Base-by-base conservation (phyloP, 2,329 filamentous ascomycete genomes). In the Xylaria sp. region DNA sequence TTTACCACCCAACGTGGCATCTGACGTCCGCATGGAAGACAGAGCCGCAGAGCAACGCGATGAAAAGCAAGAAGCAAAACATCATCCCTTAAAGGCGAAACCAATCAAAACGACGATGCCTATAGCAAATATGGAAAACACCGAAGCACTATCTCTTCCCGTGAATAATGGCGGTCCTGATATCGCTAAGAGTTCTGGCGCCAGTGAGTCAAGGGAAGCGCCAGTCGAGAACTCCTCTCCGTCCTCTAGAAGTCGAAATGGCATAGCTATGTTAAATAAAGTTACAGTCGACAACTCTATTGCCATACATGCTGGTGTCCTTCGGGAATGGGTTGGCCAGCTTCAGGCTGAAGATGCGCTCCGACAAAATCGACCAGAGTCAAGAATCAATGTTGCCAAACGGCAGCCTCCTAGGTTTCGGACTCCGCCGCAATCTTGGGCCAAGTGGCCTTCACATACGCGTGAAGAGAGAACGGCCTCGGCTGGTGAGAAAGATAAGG, bases 381-480 rank as follows among this genome's bases (percentile, higher is more conserved):
- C 65, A 56, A 51, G 48, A 51, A 45, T 55, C 5, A 53, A 32
- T 32, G 11, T 36, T 17, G 56, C 56, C 14, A 67, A 61, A 51
- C 61, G 30, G 58, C 71, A 34, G 47, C 55, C 61, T 57, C 53
- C 57, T 58, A 65, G 60, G 51, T 51, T 69, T 27, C 65, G 67
- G 30, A 76, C 71, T 11, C 75, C 76, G 36, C 77, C 77, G 12
- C 71, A 69, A 54, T 76, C 76, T 8, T 79, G 77, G 77, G 76
- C 77, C 32, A 78, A 72, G 60, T 79, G 77, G 77, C 76, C 77
- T 19, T 79, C 77, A 4, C 75, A 77, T 65, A 75, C 75, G 57
- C 76, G 77, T 1, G 59, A 69, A 4, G 71, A 76, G 61, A 75
- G 77, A 61, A 73, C 71, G 34, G 74, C 74, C 14, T 61, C 72